Evolutionary conservation across 106 monocot species (phyloP).

Genomic region (Dendrobium nobile): DNA sequence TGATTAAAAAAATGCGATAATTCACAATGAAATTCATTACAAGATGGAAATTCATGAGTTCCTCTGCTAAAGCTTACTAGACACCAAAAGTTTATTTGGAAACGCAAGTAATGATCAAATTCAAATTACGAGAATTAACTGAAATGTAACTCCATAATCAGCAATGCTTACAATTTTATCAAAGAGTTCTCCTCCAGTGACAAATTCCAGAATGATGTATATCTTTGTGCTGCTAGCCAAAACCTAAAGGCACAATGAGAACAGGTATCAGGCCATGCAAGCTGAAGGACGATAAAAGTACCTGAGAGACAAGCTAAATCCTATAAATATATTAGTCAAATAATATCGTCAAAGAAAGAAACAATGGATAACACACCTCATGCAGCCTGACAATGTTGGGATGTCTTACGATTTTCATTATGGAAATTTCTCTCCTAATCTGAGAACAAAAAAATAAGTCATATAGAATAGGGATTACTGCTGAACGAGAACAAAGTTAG

Average conservation of each 20-base stretch:
- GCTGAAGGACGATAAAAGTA: conserved; percentile 2
- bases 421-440: conserved; percentile 94
- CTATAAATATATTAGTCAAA: background rate
- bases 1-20: background rate
- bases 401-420: conserved; percentile 97
- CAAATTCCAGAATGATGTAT: conserved; percentile 83
- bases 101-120: background rate
- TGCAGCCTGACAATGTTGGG: conserved; percentile 77
- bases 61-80: background rate
- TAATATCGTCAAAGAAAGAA: background rate
- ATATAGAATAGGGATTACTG: background rate
- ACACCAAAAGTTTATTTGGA: background rate
- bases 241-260: conserved; percentile 40
- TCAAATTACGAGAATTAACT: background rate
- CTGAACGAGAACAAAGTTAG: background rate
- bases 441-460: conserved; percentile 14
- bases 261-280: background rate
- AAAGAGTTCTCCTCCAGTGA: conserved; percentile 89
- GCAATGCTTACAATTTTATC: conserved; percentile 78
- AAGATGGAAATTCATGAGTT: background rate
- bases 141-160: background rate
- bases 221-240: conserved; percentile 83
- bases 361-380: conserved; percentile 42
- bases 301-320: background rate
- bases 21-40: background rate